phyloP scores from a whole-genome alignment of 1,139 yeast genomes.

The Geotrichum aggregatum region DNA sequence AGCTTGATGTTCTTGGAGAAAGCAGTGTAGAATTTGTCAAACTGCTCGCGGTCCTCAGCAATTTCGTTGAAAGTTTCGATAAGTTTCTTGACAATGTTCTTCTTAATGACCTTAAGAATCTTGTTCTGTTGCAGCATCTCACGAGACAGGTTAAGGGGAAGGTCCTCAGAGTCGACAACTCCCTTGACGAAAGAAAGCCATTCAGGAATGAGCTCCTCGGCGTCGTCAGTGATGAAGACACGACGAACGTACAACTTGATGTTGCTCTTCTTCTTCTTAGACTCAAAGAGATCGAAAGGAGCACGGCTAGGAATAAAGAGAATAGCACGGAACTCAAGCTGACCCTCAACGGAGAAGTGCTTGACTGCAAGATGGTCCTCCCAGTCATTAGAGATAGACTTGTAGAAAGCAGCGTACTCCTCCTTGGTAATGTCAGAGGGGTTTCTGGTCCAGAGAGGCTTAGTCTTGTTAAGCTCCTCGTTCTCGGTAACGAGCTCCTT shows the following conservation, averaged over 20 bases:
- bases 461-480: slow-evolving; percentile 98
- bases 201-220: slow-evolving; percentile 98
- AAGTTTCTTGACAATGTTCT: slow-evolving; percentile 97
- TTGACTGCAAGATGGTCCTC: slow-evolving; percentile 99
- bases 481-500: slow-evolving; percentile 83
- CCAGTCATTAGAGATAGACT: slow-evolving; percentile 99
- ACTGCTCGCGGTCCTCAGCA: slow-evolving; percentile 98
- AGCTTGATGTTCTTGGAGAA: slow-evolving; percentile 98
- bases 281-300: slow-evolving; percentile 96
- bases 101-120: slow-evolving; percentile 98
- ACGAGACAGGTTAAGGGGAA: slow-evolving; percentile 99
- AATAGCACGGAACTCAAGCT: slow-evolving; percentile 97
- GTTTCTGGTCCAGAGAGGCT: slow-evolving; percentile 99
- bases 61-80: slow-evolving; percentile 98
- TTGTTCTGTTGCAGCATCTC: slow-evolving; percentile 99
- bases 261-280: slow-evolving; percentile 98
- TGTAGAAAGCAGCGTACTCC: slow-evolving; percentile 98
- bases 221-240: slow-evolving; percentile 99
- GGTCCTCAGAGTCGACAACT: slow-evolving; percentile 99
- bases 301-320: slow-evolving; percentile 98
- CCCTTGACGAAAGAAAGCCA: slow-evolving; percentile 98
- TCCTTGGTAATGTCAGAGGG: slow-evolving; percentile 97
- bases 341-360: slow-evolving; percentile 99
- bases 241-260: slow-evolving; percentile 99
- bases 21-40: slow-evolving; percentile 96